phyloP scores from a whole-genome alignment of 164 flowering plant species.

The grape (Vitis vinifera) region DNA sequence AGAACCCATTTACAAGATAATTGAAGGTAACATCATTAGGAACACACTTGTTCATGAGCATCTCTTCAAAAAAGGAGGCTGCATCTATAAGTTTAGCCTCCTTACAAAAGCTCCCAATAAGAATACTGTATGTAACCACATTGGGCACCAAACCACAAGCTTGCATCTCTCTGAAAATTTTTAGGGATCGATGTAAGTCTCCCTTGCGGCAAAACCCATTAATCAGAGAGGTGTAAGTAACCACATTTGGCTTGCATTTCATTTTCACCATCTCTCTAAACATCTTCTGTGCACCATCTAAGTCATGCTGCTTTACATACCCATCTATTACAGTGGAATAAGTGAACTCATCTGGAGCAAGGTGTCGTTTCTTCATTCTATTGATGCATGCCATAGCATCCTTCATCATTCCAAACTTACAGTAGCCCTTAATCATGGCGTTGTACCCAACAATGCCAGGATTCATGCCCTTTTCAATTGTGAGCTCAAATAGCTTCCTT shows the following conservation, averaged over 20 bases:
- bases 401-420: constrained; percentile 71
- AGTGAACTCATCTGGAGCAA: constrained; percentile 66
- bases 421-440: constrained; percentile 81
- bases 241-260: constrained; percentile 66
- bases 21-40: constrained; percentile 71
- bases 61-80: constrained; percentile 56
- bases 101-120: constrained; percentile 65
- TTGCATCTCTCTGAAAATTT: constrained; percentile 53
- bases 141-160: constrained; percentile 56
- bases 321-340: constrained; percentile 81
- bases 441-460: constrained; percentile 66
- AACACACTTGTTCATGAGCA: constrained; percentile 60
- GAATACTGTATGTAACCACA: constrained; percentile 73
- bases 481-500: constrained; percentile 45
- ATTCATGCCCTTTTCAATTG: constrained; percentile 40
- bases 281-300: constrained; percentile 47
- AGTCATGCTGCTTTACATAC: constrained; percentile 58
- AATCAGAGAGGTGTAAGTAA: constrained; percentile 74
- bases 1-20: constrained; percentile 57
- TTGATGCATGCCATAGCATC: constrained; percentile 55
- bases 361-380: constrained; percentile 39
- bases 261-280: constrained; percentile 49
- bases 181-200: constrained; percentile 47
- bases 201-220: constrained; percentile 68
- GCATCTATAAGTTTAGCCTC: constrained; percentile 61